Evolutionary conservation across 495 filamentous ascomycete genomes (phyloP).

Genomic region (Xylaria sp.): DNA sequence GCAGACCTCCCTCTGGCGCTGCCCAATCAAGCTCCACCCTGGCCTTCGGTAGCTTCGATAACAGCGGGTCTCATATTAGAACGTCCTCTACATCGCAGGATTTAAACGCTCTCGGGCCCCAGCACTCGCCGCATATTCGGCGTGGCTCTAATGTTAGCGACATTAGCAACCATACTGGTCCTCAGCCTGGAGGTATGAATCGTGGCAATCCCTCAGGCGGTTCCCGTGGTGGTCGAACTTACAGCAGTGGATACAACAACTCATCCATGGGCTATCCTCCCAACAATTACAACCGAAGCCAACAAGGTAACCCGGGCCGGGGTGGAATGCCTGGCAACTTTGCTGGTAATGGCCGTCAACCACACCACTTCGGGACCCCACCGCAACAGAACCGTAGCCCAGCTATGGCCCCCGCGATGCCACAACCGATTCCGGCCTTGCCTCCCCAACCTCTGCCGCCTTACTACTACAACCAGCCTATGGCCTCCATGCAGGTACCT

Average conservation of each 20-base stretch:
- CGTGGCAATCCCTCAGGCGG: conserved; percentile 52
- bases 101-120: conserved; percentile 65
- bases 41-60: conserved; percentile 84
- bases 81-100: conserved; percentile 59
- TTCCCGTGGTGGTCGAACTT: conserved; percentile 73
- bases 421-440: conserved; percentile 70
- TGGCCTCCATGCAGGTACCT: conserved; percentile 59
- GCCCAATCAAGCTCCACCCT: conserved; percentile 65
- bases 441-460: conserved; percentile 53
- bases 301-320: conserved; percentile 67
- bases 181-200: conserved; percentile 48
- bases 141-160: conserved; percentile 83
- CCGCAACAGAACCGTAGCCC: conserved; percentile 69
- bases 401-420: conserved; percentile 69
- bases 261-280: conserved; percentile 71
- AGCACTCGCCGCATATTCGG: conserved; percentile 71
- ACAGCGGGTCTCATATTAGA: conserved; percentile 67
- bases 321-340: conserved; percentile 72
- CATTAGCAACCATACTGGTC: conserved; percentile 68
- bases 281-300: conserved; percentile 59
- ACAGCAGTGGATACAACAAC: conserved; percentile 70
- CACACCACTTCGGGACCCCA: conserved; percentile 35
- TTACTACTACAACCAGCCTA: conserved; percentile 62
- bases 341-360: conserved; percentile 39
- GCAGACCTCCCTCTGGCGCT: conserved; percentile 76